Percentiles rank a stretch among this genome's conserved stretches.
Conservation (phyloP, 129 eudicot genomes). For the Chrysanthemum makinoi region DNA sequence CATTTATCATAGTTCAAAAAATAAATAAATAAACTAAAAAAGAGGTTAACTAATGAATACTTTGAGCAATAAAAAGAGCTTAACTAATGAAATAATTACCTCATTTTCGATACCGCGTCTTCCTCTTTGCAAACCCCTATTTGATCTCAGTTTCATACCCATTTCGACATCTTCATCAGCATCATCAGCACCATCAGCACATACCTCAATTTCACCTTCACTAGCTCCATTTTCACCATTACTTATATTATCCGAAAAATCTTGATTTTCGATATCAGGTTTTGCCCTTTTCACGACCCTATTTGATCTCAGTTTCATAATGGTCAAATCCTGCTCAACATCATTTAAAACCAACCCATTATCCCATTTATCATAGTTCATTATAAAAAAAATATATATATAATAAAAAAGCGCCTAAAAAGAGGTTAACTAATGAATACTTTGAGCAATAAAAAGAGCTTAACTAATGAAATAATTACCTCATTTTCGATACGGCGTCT, state of each 20-base stretch:
- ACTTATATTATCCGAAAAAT: not conserved
- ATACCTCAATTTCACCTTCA: conserved; percentile 18
- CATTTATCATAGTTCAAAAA: conserved; percentile 3
- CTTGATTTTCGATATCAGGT: conserved; percentile 3
- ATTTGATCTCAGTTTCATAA: conserved; percentile 35
- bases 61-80: too few relatives aligned
- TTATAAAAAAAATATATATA: not conserved
- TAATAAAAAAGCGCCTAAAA: too few relatives aligned
- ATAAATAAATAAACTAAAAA: too few relatives aligned
- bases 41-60: too few relatives aligned
- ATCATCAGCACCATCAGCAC: conserved; percentile 13
- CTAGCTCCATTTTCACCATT: conserved; percentile 16
- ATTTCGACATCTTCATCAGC: conserved; percentile 11
- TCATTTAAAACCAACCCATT: not conserved
- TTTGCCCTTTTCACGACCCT: conserved; percentile 26
- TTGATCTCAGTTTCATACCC: conserved; percentile 30
- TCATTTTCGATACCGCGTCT: conserved; percentile 4
- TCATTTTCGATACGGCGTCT: conserved; percentile 2
- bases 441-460: too few relatives aligned
- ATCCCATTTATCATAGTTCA: not conserved
- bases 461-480: not conserved
- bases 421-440: too few relatives aligned
- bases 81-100: not conserved
- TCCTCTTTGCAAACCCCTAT: conserved; percentile 25
- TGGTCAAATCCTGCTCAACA: not conserved